These are phyloP conservation scores for Jacaranda mimosifolia DNA, from an alignment of 257 asterid genomes.

Conservation along the genomic window DNA sequence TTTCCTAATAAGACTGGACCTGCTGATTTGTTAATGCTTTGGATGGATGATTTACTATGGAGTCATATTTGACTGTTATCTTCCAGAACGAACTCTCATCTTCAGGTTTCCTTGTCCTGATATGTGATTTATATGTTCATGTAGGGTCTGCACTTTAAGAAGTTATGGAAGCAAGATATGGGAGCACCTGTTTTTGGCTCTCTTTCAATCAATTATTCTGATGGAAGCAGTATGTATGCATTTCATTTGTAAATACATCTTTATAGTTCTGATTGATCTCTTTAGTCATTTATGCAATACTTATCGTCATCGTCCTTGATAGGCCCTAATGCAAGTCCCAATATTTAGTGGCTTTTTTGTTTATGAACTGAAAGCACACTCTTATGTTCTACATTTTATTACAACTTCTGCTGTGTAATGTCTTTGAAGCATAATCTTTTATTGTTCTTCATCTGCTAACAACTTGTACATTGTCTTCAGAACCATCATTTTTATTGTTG, in stretches of 20 bases:
- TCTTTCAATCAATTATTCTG: conserved; percentile 58
- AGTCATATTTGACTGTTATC: conserved; percentile 20
- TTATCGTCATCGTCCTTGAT: not conserved
- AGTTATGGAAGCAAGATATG: conserved; percentile 75
- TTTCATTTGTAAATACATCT: conserved; percentile 25
- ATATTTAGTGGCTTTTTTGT: not conserved
- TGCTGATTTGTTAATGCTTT: not conserved
- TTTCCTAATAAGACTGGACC: not conserved
- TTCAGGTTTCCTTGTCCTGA: conserved; percentile 28
- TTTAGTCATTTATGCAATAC: not conserved
- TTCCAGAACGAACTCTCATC: conserved; percentile 16
- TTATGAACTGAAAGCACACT: conserved; percentile 17
- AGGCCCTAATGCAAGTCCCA: conserved; percentile 4
- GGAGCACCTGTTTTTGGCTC: conserved; percentile 91
- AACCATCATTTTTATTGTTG: conserved; percentile 17
- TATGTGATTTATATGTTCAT: conserved; percentile 34
- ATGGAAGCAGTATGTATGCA: conserved; percentile 60
- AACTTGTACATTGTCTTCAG: conserved; percentile 26
- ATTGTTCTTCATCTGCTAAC: not conserved
- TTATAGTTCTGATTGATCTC: conserved; percentile 23
- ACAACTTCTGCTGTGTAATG: not conserved
- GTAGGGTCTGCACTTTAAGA: conserved; percentile 64
- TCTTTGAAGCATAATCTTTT: conserved; percentile 16
- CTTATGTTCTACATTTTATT: conserved; percentile 1
- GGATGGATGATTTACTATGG: not conserved